Base-by-base conservation (phyloP, 345 rosid genomes). In the Ceriops zippeliana region DNA sequence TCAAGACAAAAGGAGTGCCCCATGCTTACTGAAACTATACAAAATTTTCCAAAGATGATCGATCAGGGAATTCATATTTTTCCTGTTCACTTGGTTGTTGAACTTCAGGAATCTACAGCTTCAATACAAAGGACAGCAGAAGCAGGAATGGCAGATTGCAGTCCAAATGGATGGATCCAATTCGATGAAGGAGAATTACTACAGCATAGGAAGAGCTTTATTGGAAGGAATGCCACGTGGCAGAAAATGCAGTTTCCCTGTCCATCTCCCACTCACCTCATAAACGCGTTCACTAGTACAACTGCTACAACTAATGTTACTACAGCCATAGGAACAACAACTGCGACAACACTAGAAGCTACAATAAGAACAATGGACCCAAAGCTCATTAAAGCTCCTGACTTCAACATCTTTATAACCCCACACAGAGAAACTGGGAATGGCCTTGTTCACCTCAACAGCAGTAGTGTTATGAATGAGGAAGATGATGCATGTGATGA, bases 191-290 rank as follows among this genome's bases (percentile, higher is more conserved):
- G 72, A 24, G 88, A 78, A 72, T 67, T 78, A 62, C 75, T 78
- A 65, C 75, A 74, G 37, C 73, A 70, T 7, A 78, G 73, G 69
- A 77, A 69, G 49, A 76, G 49, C 82, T 67, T 81, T 49, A 58
- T 67, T 6, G 85, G 67, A 68, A 85, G 80, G 85, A 88, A 86
- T 75, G 79, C 79, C 83, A 80, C 85, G 79, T 88, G 89, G 95
- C 92, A 84, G 62, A 81, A 73, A 86, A 76, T 77, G 86, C 89
- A 79, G 61, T 46, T 83, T 67, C 69, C 78, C 73, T 80, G 71
- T 75, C 82, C 80, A 68, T 79, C 80, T 75, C 73, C 76, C 68
- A 66, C 78, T 73, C 81, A 70, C 75, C 67, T 71, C 68, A 82
- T 81, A 56, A 82, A 78, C 76, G 66, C 88, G 19, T 52, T 73